Evolutionary conservation across 1,139 yeast genomes (phyloP).

Genomic region (Tardiomyces digboiensis): DNA sequence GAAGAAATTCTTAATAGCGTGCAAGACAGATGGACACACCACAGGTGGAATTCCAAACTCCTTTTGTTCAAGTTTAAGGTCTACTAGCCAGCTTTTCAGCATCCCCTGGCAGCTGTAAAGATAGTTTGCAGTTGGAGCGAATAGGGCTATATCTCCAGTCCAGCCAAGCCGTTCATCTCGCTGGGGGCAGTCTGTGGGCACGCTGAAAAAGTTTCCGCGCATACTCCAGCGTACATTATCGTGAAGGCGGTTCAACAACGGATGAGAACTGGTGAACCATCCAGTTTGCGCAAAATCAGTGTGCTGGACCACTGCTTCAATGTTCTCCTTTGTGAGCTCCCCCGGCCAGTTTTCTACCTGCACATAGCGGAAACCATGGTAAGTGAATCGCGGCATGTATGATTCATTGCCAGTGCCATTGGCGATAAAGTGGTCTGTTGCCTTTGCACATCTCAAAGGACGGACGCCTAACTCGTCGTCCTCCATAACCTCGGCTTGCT

Average conservation of each 20-base stretch:
- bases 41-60: slow-evolving; percentile 12
- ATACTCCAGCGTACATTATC: slow-evolving; percentile 10
- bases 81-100: slow-evolving; percentile 10
- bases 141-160: slow-evolving; percentile 15
- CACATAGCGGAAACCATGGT: slow-evolving; percentile 12
- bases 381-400: slow-evolving; percentile 11
- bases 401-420: slow-evolving; percentile 10
- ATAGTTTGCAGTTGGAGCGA: slow-evolving; percentile 15
- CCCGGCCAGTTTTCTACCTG: slow-evolving; percentile 12
- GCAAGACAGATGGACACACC: slow-evolving; percentile 12
- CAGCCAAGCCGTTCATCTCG: slow-evolving; percentile 16
- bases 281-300: slow-evolving; percentile 10
- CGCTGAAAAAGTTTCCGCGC: slow-evolving; percentile 11
- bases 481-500: slow-evolving; percentile 15
- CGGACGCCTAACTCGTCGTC: slow-evolving; percentile 12
- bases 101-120: slow-evolving; percentile 12
- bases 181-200: slow-evolving; percentile 15
- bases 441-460: slow-evolving; percentile 11
- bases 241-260: slow-evolving; percentile 7
- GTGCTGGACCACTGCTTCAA: slow-evolving; percentile 8
- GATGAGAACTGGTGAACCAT: slow-evolving; percentile 10
- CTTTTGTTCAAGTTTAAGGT: slow-evolving; percentile 9
- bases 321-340: slow-evolving; percentile 5
- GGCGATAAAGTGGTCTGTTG: slow-evolving; percentile 10
- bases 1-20: slow-evolving; percentile 9